Evolutionary conservation across 2,329 filamentous ascomycete genomes (phyloP), one percentile per base, ranked within the genome.

Genomic region (Escovopsis sp.): DNA sequence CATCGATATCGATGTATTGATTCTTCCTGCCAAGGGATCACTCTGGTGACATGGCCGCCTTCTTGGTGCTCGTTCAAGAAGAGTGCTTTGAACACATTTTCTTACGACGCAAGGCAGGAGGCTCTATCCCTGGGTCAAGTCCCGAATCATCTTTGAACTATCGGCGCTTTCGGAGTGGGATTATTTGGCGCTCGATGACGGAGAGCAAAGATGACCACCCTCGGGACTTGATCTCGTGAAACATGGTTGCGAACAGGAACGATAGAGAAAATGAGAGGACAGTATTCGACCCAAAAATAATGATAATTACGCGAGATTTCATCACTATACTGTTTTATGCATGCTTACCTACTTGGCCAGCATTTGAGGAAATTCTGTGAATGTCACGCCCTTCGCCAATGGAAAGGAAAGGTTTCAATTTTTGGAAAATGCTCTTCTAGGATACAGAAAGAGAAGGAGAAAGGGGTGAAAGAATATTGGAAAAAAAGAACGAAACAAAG

Each of bases 91-190:
- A 30, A 30, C 27, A 30, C 8, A 40, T 41, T 46, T 43, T 48
- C 43, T 42, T 45, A 45, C 42, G 50, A 48, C 47, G 45, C 49
- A 45, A 45, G 46, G 45, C 41, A 42, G 39, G 43, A 43, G 41
- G 39, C 43, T 43, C 39, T 45, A 33, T 41, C 41, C 40, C 43
- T 41, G 37, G 38, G 42, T 45, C 39, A 34, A 42, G 47, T 48
- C 42, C 42, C 27, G 8, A 44, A 35, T 45, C 10, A 12, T 24
- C 14, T 31, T 39, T 20, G 20, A 20, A 20, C 29, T 39, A 9
- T 39, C 25, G 11, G 25, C 29, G 8, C 27, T 11, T 3, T 9
- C 3, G 27, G 27, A 30, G 3, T 30, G 3, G 8, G 27, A 30
- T 30, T 7, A 30, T 30, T 9, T 11, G 11, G 27, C 27, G 27